Base-by-base conservation (phyloP, 495 filamentous ascomycete genomes). In the Xylaria cubensis region DNA sequence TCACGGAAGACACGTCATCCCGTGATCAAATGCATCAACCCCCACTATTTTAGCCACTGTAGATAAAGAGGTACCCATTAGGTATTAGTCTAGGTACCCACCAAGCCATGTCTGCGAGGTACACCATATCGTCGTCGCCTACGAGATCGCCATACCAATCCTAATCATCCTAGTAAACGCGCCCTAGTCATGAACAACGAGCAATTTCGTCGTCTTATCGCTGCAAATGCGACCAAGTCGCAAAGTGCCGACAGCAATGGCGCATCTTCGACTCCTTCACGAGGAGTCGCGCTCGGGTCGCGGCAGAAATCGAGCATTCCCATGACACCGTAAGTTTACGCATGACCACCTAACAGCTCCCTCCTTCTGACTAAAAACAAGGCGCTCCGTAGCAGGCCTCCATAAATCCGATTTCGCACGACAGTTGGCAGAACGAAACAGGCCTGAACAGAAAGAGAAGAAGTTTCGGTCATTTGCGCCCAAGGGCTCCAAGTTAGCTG, bases 201-300 rank as follows among this genome's bases (percentile, higher is more conserved):
- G 21, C 93, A 99, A 79, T 99, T 99, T 79, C 94, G 96, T 63
- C 91, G 92, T 67, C 89, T 99, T n/a, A 78, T 99, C 10, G 83
- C 90, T 51, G 87, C 81, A 26, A 84, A 83, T 46, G 70, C 80
- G 10, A 73, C 77, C 53, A 87, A 84, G 75, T 76, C 70, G 39
- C 51, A 74, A 64, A 80, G 50, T 67, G 71, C 56, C 64, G 72
- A 67, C 74, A 78, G 74, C 70, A 79, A 83, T 81, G 85, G 81
- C 66, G 76, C 72, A 69, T 81, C 84, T 6, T 77, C 69, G 73
- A 75, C 76, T 61, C 79, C 80, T 59, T 80, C 71, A 36, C 80
- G 66, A 26, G 74, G 74, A 41, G 80, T 77, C 32, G 79, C 86
- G 7, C 83, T 92, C 73, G 91, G 91, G 9, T 90, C 90, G 41